These are phyloP conservation scores for Xylaria sp. DNA, from an alignment of 2,329 filamentous ascomycete species.

Conservation along the genomic window DNA sequence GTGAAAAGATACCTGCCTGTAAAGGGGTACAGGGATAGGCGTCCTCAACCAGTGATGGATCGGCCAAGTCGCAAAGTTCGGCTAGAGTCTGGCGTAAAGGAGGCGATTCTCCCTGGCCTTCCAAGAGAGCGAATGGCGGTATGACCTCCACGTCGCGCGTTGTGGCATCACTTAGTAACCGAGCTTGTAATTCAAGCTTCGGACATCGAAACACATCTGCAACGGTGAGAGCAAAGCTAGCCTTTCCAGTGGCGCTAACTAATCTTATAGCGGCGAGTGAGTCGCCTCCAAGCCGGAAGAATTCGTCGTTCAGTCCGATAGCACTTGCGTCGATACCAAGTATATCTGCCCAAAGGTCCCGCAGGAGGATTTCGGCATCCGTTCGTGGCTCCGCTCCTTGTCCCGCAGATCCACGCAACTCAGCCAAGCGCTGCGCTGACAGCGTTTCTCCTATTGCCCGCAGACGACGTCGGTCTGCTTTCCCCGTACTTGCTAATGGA, in stretches of 20 bases:
- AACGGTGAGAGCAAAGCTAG: constrained; percentile 1
- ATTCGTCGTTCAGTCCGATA: neutral
- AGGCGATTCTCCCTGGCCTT: neutral
- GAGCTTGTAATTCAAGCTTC: constrained; percentile 3
- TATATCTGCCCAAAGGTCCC: constrained; percentile 4
- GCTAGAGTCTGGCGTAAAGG: neutral
- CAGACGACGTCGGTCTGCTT: constrained; percentile 8
- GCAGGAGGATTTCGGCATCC: neutral
- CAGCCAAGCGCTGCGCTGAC: neutral
- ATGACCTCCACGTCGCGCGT: neutral
- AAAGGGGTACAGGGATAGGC: constrained; percentile 1
- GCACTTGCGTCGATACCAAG: neutral
- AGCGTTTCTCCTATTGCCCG: constrained; percentile 1
- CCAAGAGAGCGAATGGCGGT: neutral
- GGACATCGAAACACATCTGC: neutral
- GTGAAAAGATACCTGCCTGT: constrained; percentile 8
- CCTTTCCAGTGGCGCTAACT: neutral
- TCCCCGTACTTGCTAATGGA: neutral
- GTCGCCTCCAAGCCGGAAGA: constrained; percentile 11
- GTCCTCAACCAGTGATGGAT: neutral
- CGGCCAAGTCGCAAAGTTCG: neutral
- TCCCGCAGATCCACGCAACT: neutral
- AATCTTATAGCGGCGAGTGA: constrained; percentile 11
- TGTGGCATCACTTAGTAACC: neutral
- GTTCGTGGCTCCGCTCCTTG: neutral